These are phyloP conservation scores for Raddia guianensis DNA, from an alignment of 176 grass and related monocot genomes.

Conservation along the genomic window DNA sequence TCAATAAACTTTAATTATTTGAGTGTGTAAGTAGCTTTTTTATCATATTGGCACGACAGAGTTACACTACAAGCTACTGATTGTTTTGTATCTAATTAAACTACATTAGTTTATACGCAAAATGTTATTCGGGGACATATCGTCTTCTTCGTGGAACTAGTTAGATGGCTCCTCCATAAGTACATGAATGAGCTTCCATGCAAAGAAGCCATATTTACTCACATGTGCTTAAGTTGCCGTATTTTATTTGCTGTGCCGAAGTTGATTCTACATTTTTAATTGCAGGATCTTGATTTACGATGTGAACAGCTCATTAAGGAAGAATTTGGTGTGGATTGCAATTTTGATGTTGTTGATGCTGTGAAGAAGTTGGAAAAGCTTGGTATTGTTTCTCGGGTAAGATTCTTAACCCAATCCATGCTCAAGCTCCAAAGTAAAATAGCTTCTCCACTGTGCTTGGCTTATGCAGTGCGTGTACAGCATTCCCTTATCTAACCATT, in stretches of 20 bases:
- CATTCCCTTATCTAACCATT: background rate
- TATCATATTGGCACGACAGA: background rate
- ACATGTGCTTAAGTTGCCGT: background rate
- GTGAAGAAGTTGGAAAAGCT: slow-evolving; percentile 90
- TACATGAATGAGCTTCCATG: background rate
- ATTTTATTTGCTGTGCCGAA: background rate
- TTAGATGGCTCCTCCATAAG: background rate
- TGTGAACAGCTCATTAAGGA: slow-evolving; percentile 90
- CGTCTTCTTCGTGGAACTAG: background rate
- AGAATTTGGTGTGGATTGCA: slow-evolving; percentile 70
- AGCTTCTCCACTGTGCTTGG: background rate
- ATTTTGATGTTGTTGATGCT: slow-evolving; percentile 89
- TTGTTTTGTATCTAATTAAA: background rate
- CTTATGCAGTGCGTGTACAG: background rate
- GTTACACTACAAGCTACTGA: background rate
- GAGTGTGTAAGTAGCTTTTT: background rate
- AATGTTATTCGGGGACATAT: background rate
- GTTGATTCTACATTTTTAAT: background rate
- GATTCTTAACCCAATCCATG: background rate
- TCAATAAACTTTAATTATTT: background rate
- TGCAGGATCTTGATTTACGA: slow-evolving; percentile 76
- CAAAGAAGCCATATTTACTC: background rate
- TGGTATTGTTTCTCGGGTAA: slow-evolving; percentile 87
- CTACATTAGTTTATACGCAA: background rate
- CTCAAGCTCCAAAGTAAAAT: background rate